A percentile compares a stretch with the other conserved stretches of the same genome.
Evolutionary conservation across 2,329 filamentous ascomycete genomes (phyloP).

Genomic region (Orbilia oligospora): DNA sequence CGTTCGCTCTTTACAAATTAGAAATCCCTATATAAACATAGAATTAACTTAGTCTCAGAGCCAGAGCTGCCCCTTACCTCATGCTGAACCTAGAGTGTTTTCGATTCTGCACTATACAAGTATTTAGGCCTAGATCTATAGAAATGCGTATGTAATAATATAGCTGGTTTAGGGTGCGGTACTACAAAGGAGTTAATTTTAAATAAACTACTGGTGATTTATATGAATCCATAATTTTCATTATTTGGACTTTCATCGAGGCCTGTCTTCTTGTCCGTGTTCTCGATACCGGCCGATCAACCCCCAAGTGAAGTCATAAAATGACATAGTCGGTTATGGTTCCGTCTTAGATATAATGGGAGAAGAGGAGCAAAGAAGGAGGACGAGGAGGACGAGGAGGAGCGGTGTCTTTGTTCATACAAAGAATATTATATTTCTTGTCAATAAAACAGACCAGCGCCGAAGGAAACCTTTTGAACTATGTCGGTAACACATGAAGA

Average conservation of each 20-base stretch:
- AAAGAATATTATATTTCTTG: constrained; percentile 60
- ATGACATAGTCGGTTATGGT: neutral
- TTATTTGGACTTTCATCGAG: constrained; percentile 3
- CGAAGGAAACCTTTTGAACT: constrained; percentile 56
- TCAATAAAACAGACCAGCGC: constrained; percentile 57
- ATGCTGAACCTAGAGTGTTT: constrained; percentile 8
- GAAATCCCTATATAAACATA: neutral
- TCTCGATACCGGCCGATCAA: constrained; percentile 13
- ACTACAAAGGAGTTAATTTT: neutral
- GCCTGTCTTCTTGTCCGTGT: neutral
- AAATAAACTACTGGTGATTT: neutral
- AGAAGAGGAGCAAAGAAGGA: neutral
- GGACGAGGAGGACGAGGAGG: neutral
- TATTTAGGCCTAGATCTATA: constrained; percentile 29
- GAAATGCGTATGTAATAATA: constrained; percentile 29
- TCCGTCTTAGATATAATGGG: neutral
- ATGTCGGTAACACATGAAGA: constrained; percentile 53
- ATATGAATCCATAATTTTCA: neutral
- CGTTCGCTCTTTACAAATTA: neutral
- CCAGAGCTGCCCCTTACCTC: too few relatives aligned
- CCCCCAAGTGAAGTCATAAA: neutral
- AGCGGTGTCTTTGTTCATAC: constrained; percentile 42
- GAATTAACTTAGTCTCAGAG: too few relatives aligned
- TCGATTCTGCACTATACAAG: constrained; percentile 5
- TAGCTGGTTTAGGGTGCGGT: neutral